These are phyloP conservation scores for Curvularia sp. DNA, from an alignment of 2,329 filamentous ascomycete species.

Conservation along the genomic window DNA sequence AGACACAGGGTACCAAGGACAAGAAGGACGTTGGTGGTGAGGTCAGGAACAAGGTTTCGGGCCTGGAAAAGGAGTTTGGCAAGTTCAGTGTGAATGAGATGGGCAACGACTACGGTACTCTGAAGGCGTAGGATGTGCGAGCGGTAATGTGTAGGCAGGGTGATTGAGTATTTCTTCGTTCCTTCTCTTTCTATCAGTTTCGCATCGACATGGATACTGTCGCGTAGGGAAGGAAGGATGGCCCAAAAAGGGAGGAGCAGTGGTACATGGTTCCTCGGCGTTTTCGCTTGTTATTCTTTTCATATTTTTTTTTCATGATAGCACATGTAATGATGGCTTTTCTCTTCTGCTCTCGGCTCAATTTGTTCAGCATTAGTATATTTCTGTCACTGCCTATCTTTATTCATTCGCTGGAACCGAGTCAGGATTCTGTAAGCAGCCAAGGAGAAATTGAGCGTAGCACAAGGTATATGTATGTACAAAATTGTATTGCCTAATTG, in stretches of 20 bases:
- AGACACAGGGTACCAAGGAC: slow-evolving; percentile 5
- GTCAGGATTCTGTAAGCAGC: not conserved
- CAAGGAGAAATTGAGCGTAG: not conserved
- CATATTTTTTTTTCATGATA: not conserved
- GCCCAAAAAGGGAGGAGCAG: not conserved
- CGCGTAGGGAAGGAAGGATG: not conserved
- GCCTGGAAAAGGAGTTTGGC: slow-evolving; percentile 31
- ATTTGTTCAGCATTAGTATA: not conserved
- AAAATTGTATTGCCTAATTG: not conserved
- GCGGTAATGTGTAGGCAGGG: not conserved
- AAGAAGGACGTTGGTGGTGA: slow-evolving; percentile 1
- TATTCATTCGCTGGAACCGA: not conserved
- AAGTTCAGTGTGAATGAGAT: slow-evolving; percentile 43
- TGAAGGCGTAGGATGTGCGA: slow-evolving; percentile 13
- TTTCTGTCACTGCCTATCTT: not conserved
- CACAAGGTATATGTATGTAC: not conserved
- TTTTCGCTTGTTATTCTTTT: not conserved
- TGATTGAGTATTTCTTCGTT: not conserved
- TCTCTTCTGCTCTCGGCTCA: not conserved
- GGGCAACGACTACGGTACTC: slow-evolving; percentile 41
- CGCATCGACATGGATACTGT: not conserved
- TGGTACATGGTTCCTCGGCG: slow-evolving; percentile 1
- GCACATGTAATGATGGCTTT: not conserved
- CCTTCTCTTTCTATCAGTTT: not conserved
- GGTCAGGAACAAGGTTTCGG: slow-evolving; percentile 26